These are phyloP conservation scores for Penicillium ucsense DNA, from an alignment of 495 filamentous ascomycete species.

Conservation along the genomic window DNA sequence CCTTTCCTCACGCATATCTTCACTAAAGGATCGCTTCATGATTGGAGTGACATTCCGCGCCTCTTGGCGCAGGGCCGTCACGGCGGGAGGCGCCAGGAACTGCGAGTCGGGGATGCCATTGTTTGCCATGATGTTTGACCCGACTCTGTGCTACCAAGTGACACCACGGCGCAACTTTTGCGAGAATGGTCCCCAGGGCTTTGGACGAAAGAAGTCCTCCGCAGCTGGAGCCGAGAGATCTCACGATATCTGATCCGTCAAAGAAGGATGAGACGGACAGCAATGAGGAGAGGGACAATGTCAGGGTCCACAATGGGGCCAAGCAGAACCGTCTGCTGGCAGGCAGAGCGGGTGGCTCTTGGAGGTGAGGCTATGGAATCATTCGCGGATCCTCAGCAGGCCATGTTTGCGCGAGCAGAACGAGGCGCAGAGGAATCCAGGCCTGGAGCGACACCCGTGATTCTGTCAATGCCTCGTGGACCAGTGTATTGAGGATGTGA, in stretches of 20 bases:
- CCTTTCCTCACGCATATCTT: constrained; percentile 67
- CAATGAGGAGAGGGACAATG: background rate
- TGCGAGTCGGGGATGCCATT: constrained; percentile 31
- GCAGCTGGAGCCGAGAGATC: background rate
- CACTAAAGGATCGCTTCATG: constrained; percentile 52
- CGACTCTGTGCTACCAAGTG: too few species aligned
- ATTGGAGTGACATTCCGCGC: constrained; percentile 33
- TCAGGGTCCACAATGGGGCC: constrained; percentile 5
- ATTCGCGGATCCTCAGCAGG: constrained; percentile 33
- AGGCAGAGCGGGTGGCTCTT: constrained; percentile 40
- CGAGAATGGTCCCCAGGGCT: too few species aligned
- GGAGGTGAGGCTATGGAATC: constrained; percentile 31
- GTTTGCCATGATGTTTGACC: constrained; percentile 33
- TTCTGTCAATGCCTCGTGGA: too few species aligned
- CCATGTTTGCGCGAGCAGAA: constrained; percentile 25
- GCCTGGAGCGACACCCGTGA: too few species aligned
- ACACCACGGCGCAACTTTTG: too few species aligned
- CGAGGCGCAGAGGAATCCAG: background rate
- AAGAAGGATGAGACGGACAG: too few species aligned
- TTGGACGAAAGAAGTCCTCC: background rate
- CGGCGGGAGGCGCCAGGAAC: constrained; percentile 41
- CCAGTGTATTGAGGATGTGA: too few species aligned
- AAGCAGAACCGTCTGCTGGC: constrained; percentile 39
- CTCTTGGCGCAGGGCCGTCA: constrained; percentile 46
- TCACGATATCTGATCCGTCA: background rate